Base-by-base conservation (phyloP, 768 basidiomycete species). In the Termitomyces sp. region DNA sequence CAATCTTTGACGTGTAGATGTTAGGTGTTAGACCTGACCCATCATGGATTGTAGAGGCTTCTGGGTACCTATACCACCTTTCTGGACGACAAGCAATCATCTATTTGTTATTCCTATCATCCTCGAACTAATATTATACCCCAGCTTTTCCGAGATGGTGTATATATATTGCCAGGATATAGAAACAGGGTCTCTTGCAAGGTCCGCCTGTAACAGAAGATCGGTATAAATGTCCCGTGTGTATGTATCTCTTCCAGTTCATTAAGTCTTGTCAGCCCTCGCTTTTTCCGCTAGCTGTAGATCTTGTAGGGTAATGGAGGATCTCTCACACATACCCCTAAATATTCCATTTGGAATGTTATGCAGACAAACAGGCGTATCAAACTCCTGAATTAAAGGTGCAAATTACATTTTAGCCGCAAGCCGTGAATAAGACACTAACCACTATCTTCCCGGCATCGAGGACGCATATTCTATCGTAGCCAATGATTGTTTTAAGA, bases 381-480 rank as follows among this genome's bases (percentile, higher is more conserved):
- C 93, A 67, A 91, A 90, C 80, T 95, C 93, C 79, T 86, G 51
- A 9, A 61, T 38, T 14, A 10, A 58, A 53, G 48, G 52, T 43
- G 47, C 23, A 3, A 35, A 32, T 51, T 55, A 7, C 18, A 32
- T 49, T 14, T 50, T 9, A 36, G 35, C 33, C 9, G 49, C 1
- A 23, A 30, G 23, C 38, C 40, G 20, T 57, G 23, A 14, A 50
- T 40, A 30, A 43, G 18, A 20, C 5, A 79, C 84, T 64, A 63
- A 86, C 86, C 57, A 83, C 86, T 57, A 95, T 88, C 56, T 76
- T 74, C 0, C 94, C 94, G 2, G 86, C 85, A 66, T 92, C 87
- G 69, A 96, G 83, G 18, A 95, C 94, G 65, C 92, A 87, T 36
- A 97, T 91, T 43, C 91, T 81, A 71, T 98, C 93, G 66, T 95